Conservation (phyloP, 306 rosid species). For the Prunus armeniaca region DNA sequence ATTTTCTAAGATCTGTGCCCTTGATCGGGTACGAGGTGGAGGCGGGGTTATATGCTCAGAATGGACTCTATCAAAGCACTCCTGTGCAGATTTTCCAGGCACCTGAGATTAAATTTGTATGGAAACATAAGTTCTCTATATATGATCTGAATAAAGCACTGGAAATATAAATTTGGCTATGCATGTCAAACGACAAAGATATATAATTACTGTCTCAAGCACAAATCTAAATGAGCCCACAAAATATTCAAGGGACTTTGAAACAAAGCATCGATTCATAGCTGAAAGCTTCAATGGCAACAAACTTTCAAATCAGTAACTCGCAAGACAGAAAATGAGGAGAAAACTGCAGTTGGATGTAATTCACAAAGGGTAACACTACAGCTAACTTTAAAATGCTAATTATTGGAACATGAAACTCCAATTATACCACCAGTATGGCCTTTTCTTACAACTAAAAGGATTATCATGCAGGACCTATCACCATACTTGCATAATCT, state of each 20-base stretch:
- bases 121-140: neutral
- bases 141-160: neutral
- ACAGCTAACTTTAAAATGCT: neutral
- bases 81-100: conserved; percentile 87
- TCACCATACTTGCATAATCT: neutral
- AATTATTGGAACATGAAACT: neutral
- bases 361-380: neutral
- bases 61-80: conserved; percentile 81
- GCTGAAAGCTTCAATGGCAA: neutral
- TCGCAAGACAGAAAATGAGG: neutral
- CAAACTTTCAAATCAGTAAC: neutral
- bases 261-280: conserved; percentile 3
- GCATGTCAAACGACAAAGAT: conserved; percentile 4
- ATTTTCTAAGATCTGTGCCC: conserved; percentile 43
- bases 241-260: neutral
- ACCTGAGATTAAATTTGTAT: conserved; percentile 52
- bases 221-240: neutral
- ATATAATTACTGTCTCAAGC: neutral
- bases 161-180: neutral
- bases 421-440: neutral
- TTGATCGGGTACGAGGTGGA: conserved; percentile 50
- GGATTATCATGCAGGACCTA: neutral
- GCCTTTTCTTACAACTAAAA: neutral
- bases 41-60: conserved; percentile 61
- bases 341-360: neutral